Conservation (phyloP, 1,139 yeast species). For the Zygoascus meyerae region DNA sequence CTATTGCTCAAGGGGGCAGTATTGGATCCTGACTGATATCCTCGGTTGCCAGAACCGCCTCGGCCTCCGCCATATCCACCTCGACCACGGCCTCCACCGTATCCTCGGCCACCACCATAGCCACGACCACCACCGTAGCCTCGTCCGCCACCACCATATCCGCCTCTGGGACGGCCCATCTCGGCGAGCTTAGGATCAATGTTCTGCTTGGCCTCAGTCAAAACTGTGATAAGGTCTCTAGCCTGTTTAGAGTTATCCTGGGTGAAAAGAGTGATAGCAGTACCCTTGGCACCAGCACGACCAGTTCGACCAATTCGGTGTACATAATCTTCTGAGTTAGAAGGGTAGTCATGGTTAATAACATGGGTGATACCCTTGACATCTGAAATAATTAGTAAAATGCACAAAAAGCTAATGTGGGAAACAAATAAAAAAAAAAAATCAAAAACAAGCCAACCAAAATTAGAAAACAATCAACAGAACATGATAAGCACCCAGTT, state of each 20-base stretch:
- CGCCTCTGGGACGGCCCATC: slow-evolving; percentile 45
- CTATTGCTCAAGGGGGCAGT: slow-evolving; percentile 26
- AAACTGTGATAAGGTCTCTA: slow-evolving; percentile 79
- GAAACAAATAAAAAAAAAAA: slow-evolving; percentile 8
- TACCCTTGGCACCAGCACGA: slow-evolving; percentile 95
- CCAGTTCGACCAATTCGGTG: slow-evolving; percentile 98
- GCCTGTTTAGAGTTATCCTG: slow-evolving; percentile 84
- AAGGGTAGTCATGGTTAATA: slow-evolving; percentile 95
- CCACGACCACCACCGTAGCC: slow-evolving; percentile 39
- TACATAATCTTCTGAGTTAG: slow-evolving; percentile 95
- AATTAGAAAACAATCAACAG: too few species aligned
- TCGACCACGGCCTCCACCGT: slow-evolving; percentile 39
- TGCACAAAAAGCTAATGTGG: background rate
- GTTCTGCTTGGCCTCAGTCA: slow-evolving; percentile 93
- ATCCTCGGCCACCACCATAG: slow-evolving; percentile 44
- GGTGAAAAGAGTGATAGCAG: slow-evolving; percentile 92
- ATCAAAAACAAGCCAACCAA: background rate
- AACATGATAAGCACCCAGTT: too few species aligned
- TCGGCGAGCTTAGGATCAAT: slow-evolving; percentile 50
- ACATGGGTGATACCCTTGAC: slow-evolving; percentile 95
- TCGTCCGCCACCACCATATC: slow-evolving; percentile 45
- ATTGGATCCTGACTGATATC: slow-evolving; percentile 24
- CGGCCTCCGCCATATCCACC: slow-evolving; percentile 21
- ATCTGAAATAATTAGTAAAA: slow-evolving; percentile 44
- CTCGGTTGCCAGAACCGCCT: slow-evolving; percentile 15